phyloP scores from a whole-genome alignment of 805 yeast species.

The Ogataea nitratoaversa region DNA sequence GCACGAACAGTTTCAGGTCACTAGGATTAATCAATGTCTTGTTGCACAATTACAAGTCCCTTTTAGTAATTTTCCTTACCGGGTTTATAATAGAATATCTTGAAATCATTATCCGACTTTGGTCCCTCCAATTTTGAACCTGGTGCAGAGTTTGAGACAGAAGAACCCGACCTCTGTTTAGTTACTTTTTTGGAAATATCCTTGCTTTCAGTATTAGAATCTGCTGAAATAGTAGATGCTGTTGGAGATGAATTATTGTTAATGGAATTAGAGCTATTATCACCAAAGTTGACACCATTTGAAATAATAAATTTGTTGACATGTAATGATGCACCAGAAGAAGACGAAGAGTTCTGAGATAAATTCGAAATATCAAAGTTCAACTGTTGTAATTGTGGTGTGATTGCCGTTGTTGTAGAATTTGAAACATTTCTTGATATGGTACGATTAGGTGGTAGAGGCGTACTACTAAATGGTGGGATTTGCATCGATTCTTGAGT shows the following conservation, averaged over 20 bases:
- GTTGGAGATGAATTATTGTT: neutral
- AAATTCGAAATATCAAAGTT: constrained; percentile 16
- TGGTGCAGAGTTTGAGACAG: neutral
- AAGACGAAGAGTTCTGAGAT: constrained; percentile 12
- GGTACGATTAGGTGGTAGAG: neutral
- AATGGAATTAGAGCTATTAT: neutral
- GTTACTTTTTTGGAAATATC: neutral
- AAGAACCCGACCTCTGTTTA: neutral
- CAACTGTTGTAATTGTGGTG: constrained; percentile 16
- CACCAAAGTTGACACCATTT: neutral
- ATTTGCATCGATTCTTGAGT: neutral
- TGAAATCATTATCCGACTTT: constrained; percentile 5
- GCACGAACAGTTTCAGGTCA: too few species aligned
- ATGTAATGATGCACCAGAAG: constrained; percentile 3
- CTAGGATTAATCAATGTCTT: too few species aligned
- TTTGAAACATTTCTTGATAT: neutral
- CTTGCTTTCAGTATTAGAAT: constrained; percentile 8
- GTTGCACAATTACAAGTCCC: too few species aligned
- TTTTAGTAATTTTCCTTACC: neutral
- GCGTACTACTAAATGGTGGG: neutral
- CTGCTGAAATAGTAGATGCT: constrained; percentile 19
- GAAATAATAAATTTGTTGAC: neutral
- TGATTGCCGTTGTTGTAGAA: constrained; percentile 8
- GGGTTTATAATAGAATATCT: constrained; percentile 7
- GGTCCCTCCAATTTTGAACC: neutral